Conservation (phyloP, 805 yeast species). For the Candida yuanshanica region DNA sequence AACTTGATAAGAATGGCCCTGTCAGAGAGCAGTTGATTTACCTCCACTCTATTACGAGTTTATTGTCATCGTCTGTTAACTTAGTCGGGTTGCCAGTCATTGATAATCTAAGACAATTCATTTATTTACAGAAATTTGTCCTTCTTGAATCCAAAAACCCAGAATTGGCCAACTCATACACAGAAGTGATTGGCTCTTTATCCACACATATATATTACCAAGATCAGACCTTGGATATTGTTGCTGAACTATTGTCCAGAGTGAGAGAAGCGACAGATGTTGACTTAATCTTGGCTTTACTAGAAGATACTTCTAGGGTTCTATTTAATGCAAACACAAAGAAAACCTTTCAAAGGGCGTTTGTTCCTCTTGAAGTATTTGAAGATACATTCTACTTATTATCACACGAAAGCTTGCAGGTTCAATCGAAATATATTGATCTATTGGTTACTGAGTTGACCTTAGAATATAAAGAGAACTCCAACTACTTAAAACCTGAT, state of each 20-base stretch:
- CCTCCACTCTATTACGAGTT: slow-evolving; percentile 44
- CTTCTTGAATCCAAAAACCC: slow-evolving; percentile 19
- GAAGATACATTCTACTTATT: slow-evolving; percentile 18
- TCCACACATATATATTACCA: slow-evolving; percentile 77
- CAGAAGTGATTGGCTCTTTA: slow-evolving; percentile 59
- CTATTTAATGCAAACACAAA: slow-evolving; percentile 12
- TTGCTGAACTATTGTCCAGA: slow-evolving; percentile 55
- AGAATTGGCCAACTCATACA: slow-evolving; percentile 38
- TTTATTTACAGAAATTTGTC: slow-evolving; percentile 39
- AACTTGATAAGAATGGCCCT: slow-evolving; percentile 20
- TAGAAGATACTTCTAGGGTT: slow-evolving; percentile 16
- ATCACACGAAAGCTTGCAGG: slow-evolving; percentile 2
- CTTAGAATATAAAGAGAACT: slow-evolving; percentile 15
- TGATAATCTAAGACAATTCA: slow-evolving; percentile 61
- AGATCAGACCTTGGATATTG: slow-evolving; percentile 80
- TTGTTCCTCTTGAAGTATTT: slow-evolving; percentile 22
- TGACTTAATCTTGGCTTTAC: slow-evolving; percentile 5
- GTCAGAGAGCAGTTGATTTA: slow-evolving; percentile 25
- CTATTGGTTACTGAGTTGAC: slow-evolving; percentile 13
- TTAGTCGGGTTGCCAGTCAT: slow-evolving; percentile 84
- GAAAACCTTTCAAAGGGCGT: slow-evolving; percentile 19
- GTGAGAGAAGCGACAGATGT: slow-evolving; percentile 22
- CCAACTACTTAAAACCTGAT: slow-evolving; percentile 12
- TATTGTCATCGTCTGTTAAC: slow-evolving; percentile 72
- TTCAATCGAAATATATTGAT: slow-evolving; percentile 17